Conservation (phyloP, 495 filamentous ascomycete genomes). For the Penicillium fimorum region DNA sequence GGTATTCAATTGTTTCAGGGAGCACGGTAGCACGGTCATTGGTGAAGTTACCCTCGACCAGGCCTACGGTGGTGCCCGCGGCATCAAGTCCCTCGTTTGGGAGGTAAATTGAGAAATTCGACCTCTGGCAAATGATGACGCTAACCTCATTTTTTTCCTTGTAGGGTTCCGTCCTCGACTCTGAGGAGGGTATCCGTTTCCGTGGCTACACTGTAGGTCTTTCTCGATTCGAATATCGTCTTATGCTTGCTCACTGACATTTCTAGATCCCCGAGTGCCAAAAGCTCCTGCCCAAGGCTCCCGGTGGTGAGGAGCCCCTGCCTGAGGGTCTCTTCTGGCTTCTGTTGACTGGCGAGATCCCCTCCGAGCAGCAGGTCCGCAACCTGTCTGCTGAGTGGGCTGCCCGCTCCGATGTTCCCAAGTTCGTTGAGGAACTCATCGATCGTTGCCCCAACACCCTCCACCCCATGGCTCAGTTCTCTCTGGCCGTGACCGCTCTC, state of each 20-base stretch:
- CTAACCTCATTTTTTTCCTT: constrained; percentile 14
- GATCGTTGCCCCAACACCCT: constrained; percentile 98
- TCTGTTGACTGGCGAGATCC: constrained; percentile 94
- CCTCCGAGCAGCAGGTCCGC: constrained; percentile 94
- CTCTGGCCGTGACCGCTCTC: constrained; percentile 92
- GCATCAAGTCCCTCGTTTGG: constrained; percentile 98
- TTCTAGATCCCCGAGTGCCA: constrained; percentile 94
- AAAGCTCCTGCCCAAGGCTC: constrained; percentile 91
- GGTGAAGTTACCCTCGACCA: constrained; percentile 99
- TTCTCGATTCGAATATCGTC: background rate
- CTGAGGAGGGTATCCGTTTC: constrained; percentile 99
- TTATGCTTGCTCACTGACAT: constrained; percentile 19
- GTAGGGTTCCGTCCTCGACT: constrained; percentile 91
- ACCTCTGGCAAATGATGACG: constrained; percentile 6
- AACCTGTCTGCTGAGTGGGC: constrained; percentile 98
- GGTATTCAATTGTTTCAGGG: constrained; percentile 52
- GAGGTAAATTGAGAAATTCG: constrained; percentile 54
- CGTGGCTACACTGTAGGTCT: constrained; percentile 82
- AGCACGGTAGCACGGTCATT: constrained; percentile 89
- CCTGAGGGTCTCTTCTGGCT: constrained; percentile 99
- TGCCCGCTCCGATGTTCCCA: constrained; percentile 91
- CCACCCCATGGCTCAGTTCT: constrained; percentile 99
- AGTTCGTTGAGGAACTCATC: constrained; percentile 97
- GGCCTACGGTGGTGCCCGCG: constrained; percentile 98
- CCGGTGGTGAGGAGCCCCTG: constrained; percentile 91